phyloP scores from a whole-genome alignment of 139 green algal genomes.

The Micractinium sp. region DNA sequence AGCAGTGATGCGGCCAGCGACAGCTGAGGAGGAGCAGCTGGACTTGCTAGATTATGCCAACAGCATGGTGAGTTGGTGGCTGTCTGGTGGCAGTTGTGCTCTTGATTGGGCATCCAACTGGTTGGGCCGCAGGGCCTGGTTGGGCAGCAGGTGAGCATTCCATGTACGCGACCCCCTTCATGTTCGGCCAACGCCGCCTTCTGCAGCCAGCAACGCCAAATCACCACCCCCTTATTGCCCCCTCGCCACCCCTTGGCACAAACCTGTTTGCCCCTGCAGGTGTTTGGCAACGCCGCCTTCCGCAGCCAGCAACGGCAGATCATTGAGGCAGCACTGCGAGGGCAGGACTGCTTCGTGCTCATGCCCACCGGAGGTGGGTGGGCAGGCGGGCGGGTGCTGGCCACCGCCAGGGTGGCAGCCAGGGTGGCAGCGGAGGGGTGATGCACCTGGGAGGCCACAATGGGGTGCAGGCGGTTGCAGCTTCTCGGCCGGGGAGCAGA shows the following conservation, averaged over 20 bases:
- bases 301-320: conserved; percentile 71
- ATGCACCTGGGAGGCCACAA: not conserved
- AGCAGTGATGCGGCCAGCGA: not conserved
- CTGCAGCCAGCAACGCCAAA: not conserved
- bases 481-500: not conserved
- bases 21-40: conserved; percentile 42
- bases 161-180: no score
- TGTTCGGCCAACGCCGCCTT: no score
- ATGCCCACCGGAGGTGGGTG: conserved; percentile 95
- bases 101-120: no score
- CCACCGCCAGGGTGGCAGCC: no score
- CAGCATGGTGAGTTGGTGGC: conserved; percentile 19
- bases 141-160: no score
- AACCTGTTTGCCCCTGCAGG: conserved; percentile 56
- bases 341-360: conserved; percentile 87
- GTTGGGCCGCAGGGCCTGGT: no score
- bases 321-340: conserved; percentile 70
- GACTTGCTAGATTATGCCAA: conserved; percentile 60
- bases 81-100: not conserved
- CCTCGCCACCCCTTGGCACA: not conserved
- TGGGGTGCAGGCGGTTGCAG: not conserved
- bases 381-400: not conserved
- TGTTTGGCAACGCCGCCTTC: conserved; percentile 69
- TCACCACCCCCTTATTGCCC: not conserved
- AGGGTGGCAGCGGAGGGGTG: no score